Percentiles rank a stretch among this genome's conserved stretches.
phyloP scores from a whole-genome alignment of 768 basidiomycete genomes.

The Suillus hirtellus region DNA sequence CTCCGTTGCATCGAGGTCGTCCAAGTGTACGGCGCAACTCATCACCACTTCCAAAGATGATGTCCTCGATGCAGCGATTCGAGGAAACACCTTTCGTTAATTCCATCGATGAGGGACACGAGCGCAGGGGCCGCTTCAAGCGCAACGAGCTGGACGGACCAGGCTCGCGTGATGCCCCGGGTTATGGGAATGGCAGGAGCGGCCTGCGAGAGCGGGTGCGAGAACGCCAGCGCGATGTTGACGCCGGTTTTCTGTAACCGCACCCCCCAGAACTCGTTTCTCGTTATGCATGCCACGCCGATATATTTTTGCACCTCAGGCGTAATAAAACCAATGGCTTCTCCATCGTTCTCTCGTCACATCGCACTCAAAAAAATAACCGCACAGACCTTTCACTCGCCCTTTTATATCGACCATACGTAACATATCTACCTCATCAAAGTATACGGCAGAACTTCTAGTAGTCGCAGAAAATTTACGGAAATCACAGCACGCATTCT shows the following conservation, averaged over 20 bases:
- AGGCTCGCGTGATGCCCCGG: slow-evolving; percentile 51
- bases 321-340: slow-evolving; percentile 18
- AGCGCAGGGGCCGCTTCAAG: slow-evolving; percentile 54
- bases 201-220: slow-evolving; percentile 47
- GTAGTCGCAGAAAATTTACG: slow-evolving; percentile 31
- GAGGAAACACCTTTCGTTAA: slow-evolving; percentile 31
- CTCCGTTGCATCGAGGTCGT: slow-evolving; percentile 43
- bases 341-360: slow-evolving; percentile 20
- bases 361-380: slow-evolving; percentile 26
- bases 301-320: slow-evolving; percentile 10
- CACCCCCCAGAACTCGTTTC: neutral
- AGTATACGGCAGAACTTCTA: slow-evolving; percentile 26
- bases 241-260: slow-evolving; percentile 25
- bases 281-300: slow-evolving; percentile 10
- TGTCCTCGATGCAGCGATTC: slow-evolving; percentile 36
- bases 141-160: slow-evolving; percentile 53
- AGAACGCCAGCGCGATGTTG: slow-evolving; percentile 30
- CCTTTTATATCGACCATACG: slow-evolving; percentile 30
- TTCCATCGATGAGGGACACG: slow-evolving; percentile 22
- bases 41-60: slow-evolving; percentile 56
- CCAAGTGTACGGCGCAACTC: slow-evolving; percentile 54
- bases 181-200: slow-evolving; percentile 64
- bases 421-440: slow-evolving; percentile 40
- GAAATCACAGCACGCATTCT: slow-evolving; percentile 34
- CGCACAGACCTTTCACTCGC: slow-evolving; percentile 26